Evolutionary conservation across 2,329 filamentous ascomycete genomes (phyloP).

Genomic region (Cladorrhinum sp.): DNA sequence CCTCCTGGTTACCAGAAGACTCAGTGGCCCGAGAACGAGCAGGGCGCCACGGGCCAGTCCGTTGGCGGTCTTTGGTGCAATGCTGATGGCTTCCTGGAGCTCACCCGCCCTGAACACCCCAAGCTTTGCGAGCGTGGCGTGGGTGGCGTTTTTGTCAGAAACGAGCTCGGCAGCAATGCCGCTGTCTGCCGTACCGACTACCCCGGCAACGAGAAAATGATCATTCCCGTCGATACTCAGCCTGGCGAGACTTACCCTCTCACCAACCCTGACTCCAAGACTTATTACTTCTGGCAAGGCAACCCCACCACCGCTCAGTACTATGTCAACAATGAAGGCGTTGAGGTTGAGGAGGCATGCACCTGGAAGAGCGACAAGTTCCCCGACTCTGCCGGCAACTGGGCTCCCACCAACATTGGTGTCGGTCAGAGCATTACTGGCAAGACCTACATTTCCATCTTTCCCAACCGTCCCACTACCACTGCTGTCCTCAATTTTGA

Average conservation of each 20-base stretch:
- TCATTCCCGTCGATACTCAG: constrained; percentile 66
- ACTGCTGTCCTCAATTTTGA: constrained; percentile 69
- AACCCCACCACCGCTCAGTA: constrained; percentile 85
- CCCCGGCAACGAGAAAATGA: constrained; percentile 86
- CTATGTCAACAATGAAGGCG: constrained; percentile 86
- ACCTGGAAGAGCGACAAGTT: constrained; percentile 60
- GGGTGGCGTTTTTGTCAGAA: constrained; percentile 69
- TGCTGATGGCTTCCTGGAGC: constrained; percentile 65
- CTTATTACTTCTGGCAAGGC: constrained; percentile 76
- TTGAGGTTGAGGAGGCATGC: constrained; percentile 66
- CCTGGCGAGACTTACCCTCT: constrained; percentile 61
- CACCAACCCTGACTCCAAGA: constrained; percentile 69
- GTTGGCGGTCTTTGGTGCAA: constrained; percentile 86
- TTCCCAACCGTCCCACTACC: constrained; percentile 78
- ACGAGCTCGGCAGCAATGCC: constrained; percentile 65
- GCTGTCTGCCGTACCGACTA: constrained; percentile 94
- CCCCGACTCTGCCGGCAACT: constrained; percentile 69
- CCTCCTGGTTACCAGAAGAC: constrained; percentile 88
- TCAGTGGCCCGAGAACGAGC: constrained; percentile 73
- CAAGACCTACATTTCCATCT: constrained; percentile 76
- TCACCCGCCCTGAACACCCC: constrained; percentile 66
- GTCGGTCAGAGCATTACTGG: constrained; percentile 65
- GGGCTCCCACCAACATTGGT: constrained; percentile 81
- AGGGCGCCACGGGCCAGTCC: constrained; percentile 79
- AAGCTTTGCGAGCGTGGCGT: constrained; percentile 74